Base-by-base conservation (phyloP, 176 grass and related monocot genomes). In the Musa itinerans region DNA sequence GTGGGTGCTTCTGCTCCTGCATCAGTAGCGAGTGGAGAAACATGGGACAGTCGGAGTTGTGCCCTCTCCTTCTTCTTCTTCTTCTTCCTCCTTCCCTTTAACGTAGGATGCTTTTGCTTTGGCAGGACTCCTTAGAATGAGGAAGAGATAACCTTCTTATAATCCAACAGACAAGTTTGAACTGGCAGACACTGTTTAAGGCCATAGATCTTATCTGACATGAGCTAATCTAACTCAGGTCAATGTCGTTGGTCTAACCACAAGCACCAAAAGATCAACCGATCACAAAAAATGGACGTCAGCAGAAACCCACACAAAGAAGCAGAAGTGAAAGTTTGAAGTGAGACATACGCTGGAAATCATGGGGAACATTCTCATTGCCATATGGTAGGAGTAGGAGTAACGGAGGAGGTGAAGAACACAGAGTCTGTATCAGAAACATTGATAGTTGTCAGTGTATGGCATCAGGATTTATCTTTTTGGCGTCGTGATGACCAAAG, bases 1-100 rank as follows among this genome's bases (percentile, higher is more conserved):
- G 82, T 12, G 85, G 65, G 54, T 76, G 87, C 85, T 87, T 93
- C 21, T 82, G 82, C 55, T 89, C 86, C 55, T 89, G 87, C 85
- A 77, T 17, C 76, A 89, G 52, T 71, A 89, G 78, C 50, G 87
- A 83, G 54, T 93, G 85, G 90, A 93, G 80, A 85, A 93, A 81
- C 90, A 93, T 93, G 79, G 76, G 81, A 26, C 2, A 29, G 29
- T 29, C 29, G 29, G 2, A 4, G 34, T 43, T 6, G 34, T 5
- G 34, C 6, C 34, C 34, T 43, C 34, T 43, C 53, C n/a, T n/a
- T n/a, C 9, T 16, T 25, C 0, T 25, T 25, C 25, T 54, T 13
- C 23, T 52, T 64, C 29, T 50, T 50, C 16, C n/a, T 69, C 34
- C 43, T 75, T 68, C 25, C 50, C 76, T 74, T 78, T 79, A 93